Base-by-base conservation (phyloP, 2,329 filamentous ascomycete species). In the Neofusicoccum umdonicola region DNA sequence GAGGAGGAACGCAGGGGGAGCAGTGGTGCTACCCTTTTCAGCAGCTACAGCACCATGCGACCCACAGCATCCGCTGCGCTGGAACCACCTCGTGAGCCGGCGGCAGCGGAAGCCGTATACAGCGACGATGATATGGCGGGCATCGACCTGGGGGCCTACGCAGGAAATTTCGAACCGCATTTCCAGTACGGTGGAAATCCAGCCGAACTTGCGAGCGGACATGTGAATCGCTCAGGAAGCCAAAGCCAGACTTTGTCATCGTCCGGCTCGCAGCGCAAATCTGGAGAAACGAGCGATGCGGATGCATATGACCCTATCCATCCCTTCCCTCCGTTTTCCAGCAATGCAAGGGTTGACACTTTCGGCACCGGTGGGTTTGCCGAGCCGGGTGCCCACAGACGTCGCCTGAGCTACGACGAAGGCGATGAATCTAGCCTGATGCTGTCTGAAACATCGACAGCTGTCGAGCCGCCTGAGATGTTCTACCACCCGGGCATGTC, bases 341-440 rank as follows among this genome's bases (percentile, higher is more conserved):
- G 75, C 13, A 84, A 88, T 63, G 92, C 90, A 5, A 86, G 90
- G 62, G 90, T 97, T 58, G 94, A 98, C 76, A 93, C 92, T 52
- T 90, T 87, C 57, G 93, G 91, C 7, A 97, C 93, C n/a, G 95
- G 94, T 45, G 95, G 95, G 1, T 79, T 97, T 34, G 88, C 93
- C 67, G 86, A 91, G 65, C 93, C 93, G 2, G 87, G 83, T 57
- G 54, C 82, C 6, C 85, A 79, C 67, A 77, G 76, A 48, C 80
- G 93, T 68, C 87, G 92, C 66, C 82, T 93, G 71, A 97, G 93
- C 77, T 97, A 95, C 71, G 94, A 98, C 70, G 92, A 97, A 74
- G 94, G 92, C 1, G 95, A 97, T 69, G 95, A 98, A 75, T 84
- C 78, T 51, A 76, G 74, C 5, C 72, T 83, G 41, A 80, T 76